phyloP scores from a whole-genome alignment of 257 asterid species.

The Apocynum venetum region DNA sequence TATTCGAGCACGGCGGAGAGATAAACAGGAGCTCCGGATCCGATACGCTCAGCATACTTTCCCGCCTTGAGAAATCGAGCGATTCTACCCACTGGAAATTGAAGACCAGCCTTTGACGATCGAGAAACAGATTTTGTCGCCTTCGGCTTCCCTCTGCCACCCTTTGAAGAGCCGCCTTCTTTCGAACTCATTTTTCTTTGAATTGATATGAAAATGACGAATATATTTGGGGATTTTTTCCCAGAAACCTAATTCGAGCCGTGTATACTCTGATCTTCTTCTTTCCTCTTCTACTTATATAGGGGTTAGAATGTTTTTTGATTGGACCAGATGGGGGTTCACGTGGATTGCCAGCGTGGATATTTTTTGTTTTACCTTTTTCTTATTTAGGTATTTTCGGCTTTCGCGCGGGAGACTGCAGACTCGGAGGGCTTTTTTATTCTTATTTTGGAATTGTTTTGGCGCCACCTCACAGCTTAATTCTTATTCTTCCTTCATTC shows the following conservation, averaged over 20 bases:
- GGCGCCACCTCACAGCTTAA: not conserved
- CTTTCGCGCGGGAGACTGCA: conserved; percentile 1
- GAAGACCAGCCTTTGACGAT: conserved; percentile 17
- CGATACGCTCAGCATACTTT: conserved; percentile 23
- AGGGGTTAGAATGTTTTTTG: not conserved
- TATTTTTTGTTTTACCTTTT: not conserved
- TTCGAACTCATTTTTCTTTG: not conserved
- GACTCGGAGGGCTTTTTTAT: not conserved
- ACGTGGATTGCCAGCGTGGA: conserved; percentile 11
- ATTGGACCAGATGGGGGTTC: not conserved
- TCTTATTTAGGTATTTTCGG: not conserved
- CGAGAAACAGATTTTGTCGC: conserved; percentile 18
- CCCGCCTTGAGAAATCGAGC: conserved; percentile 19
- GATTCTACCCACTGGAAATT: conserved; percentile 16
- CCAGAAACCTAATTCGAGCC: not conserved
- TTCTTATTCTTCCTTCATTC: too few species aligned
- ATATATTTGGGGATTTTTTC: not conserved
- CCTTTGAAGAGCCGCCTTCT: conserved; percentile 5
- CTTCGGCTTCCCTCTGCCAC: conserved; percentile 16
- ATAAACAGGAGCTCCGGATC: conserved; percentile 24
- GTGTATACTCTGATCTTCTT: too few species aligned
- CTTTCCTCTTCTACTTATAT: not conserved
- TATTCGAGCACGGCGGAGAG: conserved; percentile 26
- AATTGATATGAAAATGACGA: not conserved
- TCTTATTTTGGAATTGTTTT: not conserved